These are phyloP conservation scores for Marasmius tenuissimus DNA, from an alignment of 1,284 basidiomycete genomes.

Conservation along the genomic window DNA sequence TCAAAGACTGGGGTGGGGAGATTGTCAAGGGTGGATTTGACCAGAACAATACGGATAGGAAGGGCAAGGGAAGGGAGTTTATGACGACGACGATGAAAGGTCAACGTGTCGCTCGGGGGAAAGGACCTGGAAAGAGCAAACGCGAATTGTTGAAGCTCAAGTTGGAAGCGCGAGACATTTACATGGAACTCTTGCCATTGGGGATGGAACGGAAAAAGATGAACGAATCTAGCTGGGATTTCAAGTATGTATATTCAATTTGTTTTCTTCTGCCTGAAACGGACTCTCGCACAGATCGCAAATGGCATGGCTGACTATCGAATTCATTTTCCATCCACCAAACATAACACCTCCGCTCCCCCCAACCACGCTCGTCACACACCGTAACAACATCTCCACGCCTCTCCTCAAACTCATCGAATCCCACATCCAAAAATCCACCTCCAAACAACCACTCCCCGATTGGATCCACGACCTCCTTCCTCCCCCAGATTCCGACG, in stretches of 20 bases:
- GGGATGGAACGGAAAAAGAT: conserved; percentile 80
- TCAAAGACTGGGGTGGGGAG: conserved; percentile 70
- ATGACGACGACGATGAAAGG: conserved; percentile 15
- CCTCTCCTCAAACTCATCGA: conserved; percentile 49
- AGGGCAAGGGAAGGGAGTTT: not conserved
- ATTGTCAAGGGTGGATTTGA: conserved; percentile 58
- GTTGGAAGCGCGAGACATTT: conserved; percentile 39
- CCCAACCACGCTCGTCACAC: conserved; percentile 52
- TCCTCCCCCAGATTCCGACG: conserved; percentile 46
- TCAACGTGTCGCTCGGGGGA: conserved; percentile 24
- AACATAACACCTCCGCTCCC: conserved; percentile 27
- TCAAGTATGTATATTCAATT: conserved; percentile 55
- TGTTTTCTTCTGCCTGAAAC: conserved; percentile 3
- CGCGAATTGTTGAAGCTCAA: conserved; percentile 10
- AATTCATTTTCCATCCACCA: conserved; percentile 63
- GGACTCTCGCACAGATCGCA: conserved; percentile 47
- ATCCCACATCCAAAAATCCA: not conserved
- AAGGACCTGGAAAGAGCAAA: conserved; percentile 23
- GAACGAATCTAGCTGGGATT: conserved; percentile 83
- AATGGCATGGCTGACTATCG: conserved; percentile 69
- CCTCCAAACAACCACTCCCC: not conserved
- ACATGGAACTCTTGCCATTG: conserved; percentile 72
- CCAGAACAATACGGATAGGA: conserved; percentile 19
- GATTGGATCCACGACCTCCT: conserved; percentile 57
- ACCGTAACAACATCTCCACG: conserved; percentile 54